Evolutionary conservation across 2,329 filamentous ascomycete species (phyloP).

Genomic region (Talaromyces sp.): DNA sequence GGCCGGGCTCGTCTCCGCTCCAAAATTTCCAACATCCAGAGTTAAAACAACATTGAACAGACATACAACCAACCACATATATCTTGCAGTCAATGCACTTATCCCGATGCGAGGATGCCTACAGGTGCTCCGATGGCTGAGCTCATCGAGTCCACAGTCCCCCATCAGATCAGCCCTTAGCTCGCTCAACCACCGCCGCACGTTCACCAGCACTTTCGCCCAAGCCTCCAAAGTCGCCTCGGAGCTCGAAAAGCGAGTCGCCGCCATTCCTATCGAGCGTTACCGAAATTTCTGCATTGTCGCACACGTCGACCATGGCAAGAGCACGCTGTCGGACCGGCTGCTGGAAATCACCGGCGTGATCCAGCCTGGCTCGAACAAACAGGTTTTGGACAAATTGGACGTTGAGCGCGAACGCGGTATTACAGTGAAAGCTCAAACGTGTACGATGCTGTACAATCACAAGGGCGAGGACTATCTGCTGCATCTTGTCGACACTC

Average conservation of each 20-base stretch:
- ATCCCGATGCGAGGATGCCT: slow-evolving; percentile 44
- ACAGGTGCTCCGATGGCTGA: slow-evolving; percentile 43
- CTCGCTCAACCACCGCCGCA: slow-evolving; percentile 19
- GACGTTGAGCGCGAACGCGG: slow-evolving; percentile 94
- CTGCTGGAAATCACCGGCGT: slow-evolving; percentile 91
- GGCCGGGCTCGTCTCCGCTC: background rate
- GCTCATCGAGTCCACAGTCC: slow-evolving; percentile 29
- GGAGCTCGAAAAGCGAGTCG: slow-evolving; percentile 55
- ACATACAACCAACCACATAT: background rate
- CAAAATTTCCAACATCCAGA: slow-evolving; percentile 1
- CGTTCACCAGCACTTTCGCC: slow-evolving; percentile 28
- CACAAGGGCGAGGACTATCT: slow-evolving; percentile 83
- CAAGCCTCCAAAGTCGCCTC: slow-evolving; percentile 26
- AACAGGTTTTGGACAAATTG: slow-evolving; percentile 94
- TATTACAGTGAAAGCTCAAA: slow-evolving; percentile 98
- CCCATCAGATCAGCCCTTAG: slow-evolving; percentile 16
- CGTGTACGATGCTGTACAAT: slow-evolving; percentile 95
- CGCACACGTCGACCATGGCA: slow-evolving; percentile 97
- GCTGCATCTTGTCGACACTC: slow-evolving; percentile 91
- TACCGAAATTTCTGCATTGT: slow-evolving; percentile 97
- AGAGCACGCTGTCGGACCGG: slow-evolving; percentile 90
- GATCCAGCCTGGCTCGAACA: slow-evolving; percentile 78
- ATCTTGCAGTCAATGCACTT: slow-evolving; percentile 20
- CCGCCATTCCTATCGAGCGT: slow-evolving; percentile 47
- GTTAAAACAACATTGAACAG: slow-evolving; percentile 8